Conservation (phyloP, 2,329 filamentous ascomycete species). For the Talaromyces sp. region DNA sequence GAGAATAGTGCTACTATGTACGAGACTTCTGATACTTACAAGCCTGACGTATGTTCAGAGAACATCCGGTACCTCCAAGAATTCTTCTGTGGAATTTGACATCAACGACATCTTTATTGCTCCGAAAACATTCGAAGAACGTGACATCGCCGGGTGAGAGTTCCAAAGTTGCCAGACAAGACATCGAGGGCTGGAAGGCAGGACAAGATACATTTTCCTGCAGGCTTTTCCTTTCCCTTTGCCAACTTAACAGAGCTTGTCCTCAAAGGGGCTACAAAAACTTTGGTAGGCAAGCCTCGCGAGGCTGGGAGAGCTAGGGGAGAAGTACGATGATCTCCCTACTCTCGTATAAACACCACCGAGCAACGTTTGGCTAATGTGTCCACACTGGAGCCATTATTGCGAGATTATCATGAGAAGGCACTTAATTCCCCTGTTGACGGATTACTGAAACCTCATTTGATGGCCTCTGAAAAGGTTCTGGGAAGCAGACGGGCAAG, state of each 20-base stretch:
- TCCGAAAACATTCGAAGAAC: background rate
- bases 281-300: background rate
- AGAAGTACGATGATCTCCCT: background rate
- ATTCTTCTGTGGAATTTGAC: background rate
- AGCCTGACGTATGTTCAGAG: background rate
- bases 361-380: background rate
- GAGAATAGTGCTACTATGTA: too few relatives aligned
- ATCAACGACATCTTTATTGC: background rate
- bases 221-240: background rate
- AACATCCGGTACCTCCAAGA: background rate
- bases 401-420: background rate
- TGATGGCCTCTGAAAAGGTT: too few relatives aligned
- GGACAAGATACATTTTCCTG: background rate
- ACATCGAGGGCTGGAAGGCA: background rate
- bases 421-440: too few relatives aligned
- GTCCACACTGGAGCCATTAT: background rate
- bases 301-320: background rate
- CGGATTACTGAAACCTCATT: too few relatives aligned
- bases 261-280: background rate
- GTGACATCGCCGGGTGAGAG: background rate
- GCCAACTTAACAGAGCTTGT: background rate
- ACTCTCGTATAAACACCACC: background rate
- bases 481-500: too few relatives aligned
- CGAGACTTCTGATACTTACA: too few relatives aligned
- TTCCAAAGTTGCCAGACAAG: background rate